Base-by-base conservation (phyloP, 306 rosid species). In the Citrullus mucosospermus region DNA sequence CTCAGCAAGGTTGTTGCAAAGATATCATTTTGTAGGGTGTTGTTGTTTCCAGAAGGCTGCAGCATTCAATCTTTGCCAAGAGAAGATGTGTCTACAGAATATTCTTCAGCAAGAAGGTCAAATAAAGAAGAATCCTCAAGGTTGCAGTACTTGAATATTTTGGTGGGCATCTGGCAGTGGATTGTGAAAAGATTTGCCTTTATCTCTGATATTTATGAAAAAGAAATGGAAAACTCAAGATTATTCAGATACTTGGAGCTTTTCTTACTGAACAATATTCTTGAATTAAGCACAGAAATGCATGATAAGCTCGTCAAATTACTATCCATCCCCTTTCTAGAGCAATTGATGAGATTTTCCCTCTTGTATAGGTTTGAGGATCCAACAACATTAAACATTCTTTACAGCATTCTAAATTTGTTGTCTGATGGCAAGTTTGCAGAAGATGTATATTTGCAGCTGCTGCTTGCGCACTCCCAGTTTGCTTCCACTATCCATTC, bases 381-480 rank as follows among this genome's bases (percentile, higher is more conserved):
- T 81, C 84, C 89, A 57, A 25, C 85, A 80, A 87, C 97, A 59
- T 82, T 94, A 83, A 87, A 83, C 85, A 82, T 82, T 57, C 89
- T 94, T 78, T 87, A 74, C 34, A 71, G 81, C 72, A 80, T 94
- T 68, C 68, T 92, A 75, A 70, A 71, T 69, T 84, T 63, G 81
- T 85, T 94, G 61, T 81, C 78, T 16, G 92, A 85, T 46, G 93
- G 97, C 16, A 85, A 68, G 70, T 83, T 92, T 81, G 83, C 89
- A 16, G 82, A 76, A 78, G 89, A 81, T 76, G 76, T 84, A 81
- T 85, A 89, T 85, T 90, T 92, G 41, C 91, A 87, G 79, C 90
- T 94, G 78, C 83, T 94, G 66, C 90, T 92, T 80, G 87, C 93
- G 38, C 97, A 94, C 88, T 92, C 97, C 80, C 96, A 94, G 38